Conservation (phyloP, 148 eudicot species). For the Drosera capensis region DNA sequence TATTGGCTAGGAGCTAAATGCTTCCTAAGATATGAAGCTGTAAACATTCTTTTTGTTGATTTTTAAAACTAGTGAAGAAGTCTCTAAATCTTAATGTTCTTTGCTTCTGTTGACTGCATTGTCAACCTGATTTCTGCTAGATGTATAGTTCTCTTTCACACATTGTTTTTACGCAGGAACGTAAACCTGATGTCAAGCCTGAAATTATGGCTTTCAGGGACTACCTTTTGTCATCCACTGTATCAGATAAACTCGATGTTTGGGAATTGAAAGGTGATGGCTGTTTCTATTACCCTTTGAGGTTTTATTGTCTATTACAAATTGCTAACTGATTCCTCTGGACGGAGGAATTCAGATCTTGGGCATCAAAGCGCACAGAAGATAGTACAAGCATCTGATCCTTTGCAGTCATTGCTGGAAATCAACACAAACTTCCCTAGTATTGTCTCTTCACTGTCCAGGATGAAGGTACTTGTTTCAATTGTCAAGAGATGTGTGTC, state of each 20-base stretch:
- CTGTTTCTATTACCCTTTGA: neutral
- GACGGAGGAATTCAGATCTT: constrained; percentile 34
- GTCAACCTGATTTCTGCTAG: neutral
- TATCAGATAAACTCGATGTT: constrained; percentile 92
- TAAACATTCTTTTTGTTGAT: neutral
- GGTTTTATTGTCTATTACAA: neutral
- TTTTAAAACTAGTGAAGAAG: no score
- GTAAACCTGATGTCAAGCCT: constrained; percentile 72
- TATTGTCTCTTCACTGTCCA: constrained; percentile 84
- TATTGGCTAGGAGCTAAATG: no score
- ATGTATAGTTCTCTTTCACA: constrained; percentile 3
- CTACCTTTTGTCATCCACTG: constrained; percentile 72
- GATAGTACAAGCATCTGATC: constrained; percentile 93
- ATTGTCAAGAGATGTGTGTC: no score
- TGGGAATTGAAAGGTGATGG: constrained; percentile 93
- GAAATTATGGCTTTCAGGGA: constrained; percentile 93
- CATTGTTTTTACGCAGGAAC: constrained; percentile 47
- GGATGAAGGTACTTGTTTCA: constrained; percentile 77
- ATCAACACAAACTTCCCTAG: constrained; percentile 96
- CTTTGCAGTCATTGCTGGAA: constrained; percentile 93
- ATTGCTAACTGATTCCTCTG: constrained; percentile 1
- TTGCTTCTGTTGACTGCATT: neutral
- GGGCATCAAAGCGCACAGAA: constrained; percentile 99
- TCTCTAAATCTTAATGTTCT: no score
- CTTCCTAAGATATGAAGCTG: no score